These are phyloP conservation scores for Sarocladium brachiariae DNA, from an alignment of 2,329 filamentous ascomycete genomes.

Conservation along the genomic window DNA sequence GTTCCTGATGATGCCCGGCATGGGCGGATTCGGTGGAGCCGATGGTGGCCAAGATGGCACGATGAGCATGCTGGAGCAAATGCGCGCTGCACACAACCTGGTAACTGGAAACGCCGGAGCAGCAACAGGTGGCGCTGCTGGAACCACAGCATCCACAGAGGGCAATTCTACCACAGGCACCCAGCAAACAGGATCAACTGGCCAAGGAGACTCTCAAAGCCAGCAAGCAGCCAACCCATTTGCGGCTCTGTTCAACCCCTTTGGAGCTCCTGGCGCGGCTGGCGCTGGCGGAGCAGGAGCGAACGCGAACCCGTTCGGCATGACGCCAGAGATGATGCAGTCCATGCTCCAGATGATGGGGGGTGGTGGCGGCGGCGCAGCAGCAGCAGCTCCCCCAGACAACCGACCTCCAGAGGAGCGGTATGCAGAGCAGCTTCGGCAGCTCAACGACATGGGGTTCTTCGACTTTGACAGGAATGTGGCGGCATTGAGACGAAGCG, in stretches of 20 bases:
- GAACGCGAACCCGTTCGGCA: constrained; percentile 34
- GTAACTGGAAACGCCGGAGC: not conserved
- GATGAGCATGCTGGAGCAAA: constrained; percentile 10
- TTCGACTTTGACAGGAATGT: constrained; percentile 94
- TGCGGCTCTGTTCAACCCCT: constrained; percentile 51
- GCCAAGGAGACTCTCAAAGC: constrained; percentile 18
- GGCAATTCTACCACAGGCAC: constrained; percentile 8
- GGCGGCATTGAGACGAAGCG: constrained; percentile 76
- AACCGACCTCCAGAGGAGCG: constrained; percentile 88
- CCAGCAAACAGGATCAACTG: not conserved
- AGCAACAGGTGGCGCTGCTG: not conserved
- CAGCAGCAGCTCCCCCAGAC: constrained; percentile 58
- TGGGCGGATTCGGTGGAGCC: not conserved
- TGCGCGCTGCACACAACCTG: constrained; percentile 10
- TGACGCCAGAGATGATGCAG: constrained; percentile 50
- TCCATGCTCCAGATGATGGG: constrained; percentile 45
- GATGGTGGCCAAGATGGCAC: constrained; percentile 13
- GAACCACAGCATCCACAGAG: constrained; percentile 11
- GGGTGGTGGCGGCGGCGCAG: constrained; percentile 22
- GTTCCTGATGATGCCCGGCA: constrained; percentile 18
- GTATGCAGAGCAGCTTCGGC: constrained; percentile 81
- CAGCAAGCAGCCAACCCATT: constrained; percentile 57
- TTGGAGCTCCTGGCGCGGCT: constrained; percentile 24
- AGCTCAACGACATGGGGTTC: constrained; percentile 98
- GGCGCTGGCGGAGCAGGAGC: constrained; percentile 11